Conservation (phyloP, 129 eudicot genomes). For the Arctium lappa region DNA sequence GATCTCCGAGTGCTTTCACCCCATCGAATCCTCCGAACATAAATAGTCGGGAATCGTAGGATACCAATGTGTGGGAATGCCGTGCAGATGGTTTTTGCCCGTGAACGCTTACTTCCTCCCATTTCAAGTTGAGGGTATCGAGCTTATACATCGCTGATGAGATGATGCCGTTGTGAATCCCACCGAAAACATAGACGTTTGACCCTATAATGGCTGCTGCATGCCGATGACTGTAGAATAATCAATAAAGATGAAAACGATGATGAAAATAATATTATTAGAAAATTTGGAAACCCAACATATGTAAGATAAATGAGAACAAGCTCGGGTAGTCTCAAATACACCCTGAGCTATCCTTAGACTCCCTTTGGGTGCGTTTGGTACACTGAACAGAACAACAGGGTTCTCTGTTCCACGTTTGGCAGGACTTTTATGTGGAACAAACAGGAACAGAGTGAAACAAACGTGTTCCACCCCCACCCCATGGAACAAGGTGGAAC, state of each 20-base stretch:
- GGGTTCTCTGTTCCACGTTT: no score
- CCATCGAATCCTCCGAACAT: slow-evolving; percentile 89
- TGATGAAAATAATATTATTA: background rate
- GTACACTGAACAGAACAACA: no score
- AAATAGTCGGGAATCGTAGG: slow-evolving; percentile 48
- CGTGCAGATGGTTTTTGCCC: slow-evolving; percentile 84
- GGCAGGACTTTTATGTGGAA: no score
- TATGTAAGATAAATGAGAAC: no score
- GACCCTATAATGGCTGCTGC: slow-evolving; percentile 82
- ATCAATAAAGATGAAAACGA: background rate
- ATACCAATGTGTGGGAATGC: slow-evolving; percentile 85
- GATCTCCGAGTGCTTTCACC: slow-evolving; percentile 72
- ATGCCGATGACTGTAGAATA: slow-evolving; percentile 80
- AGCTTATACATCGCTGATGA: slow-evolving; percentile 60
- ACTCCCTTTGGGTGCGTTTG: no score
- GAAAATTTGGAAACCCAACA: no score
- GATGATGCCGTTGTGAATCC: slow-evolving; percentile 51
- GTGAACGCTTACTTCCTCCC: slow-evolving; percentile 53
- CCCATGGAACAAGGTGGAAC: no score
- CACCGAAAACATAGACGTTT: slow-evolving; percentile 72
- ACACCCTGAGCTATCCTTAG: no score
- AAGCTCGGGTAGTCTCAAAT: no score
- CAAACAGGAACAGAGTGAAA: no score
- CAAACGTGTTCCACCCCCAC: no score
- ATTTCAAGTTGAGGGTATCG: slow-evolving; percentile 52